These are phyloP conservation scores for Zanthoxylum bungeanum DNA, from an alignment of 345 rosid genomes.

Conservation along the genomic window DNA sequence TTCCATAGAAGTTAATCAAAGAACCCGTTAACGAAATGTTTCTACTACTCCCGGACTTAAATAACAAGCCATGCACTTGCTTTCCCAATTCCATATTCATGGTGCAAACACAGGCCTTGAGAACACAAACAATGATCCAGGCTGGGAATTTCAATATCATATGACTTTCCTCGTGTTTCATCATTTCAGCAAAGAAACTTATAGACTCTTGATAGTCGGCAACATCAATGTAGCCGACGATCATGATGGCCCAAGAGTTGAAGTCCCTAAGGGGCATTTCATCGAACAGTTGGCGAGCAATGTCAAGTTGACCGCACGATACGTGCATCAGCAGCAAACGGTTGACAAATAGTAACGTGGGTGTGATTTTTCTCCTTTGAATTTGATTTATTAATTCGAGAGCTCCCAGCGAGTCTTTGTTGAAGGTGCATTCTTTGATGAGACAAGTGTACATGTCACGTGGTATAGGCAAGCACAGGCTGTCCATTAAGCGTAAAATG, in stretches of 20 bases:
- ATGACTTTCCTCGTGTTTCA: neutral
- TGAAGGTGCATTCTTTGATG: conserved; percentile 49
- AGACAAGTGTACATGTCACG: conserved; percentile 53
- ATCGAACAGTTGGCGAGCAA: conserved; percentile 60
- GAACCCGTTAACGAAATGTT: conserved; percentile 35
- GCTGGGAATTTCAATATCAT: conserved; percentile 28
- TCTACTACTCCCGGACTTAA: conserved; percentile 41
- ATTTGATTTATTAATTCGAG: conserved; percentile 45
- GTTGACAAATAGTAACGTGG: conserved; percentile 33
- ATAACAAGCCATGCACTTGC: conserved; percentile 61
- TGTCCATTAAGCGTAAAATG: conserved; percentile 48
- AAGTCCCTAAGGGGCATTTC: conserved; percentile 51
- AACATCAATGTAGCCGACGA: conserved; percentile 38
- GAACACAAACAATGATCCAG: conserved; percentile 40
- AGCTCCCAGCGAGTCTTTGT: conserved; percentile 40
- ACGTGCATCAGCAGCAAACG: conserved; percentile 51
- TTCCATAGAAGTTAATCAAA: conserved; percentile 56
- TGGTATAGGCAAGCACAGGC: conserved; percentile 43
- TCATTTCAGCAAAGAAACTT: conserved; percentile 41
- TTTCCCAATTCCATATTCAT: conserved; percentile 52
- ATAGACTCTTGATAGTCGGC: conserved; percentile 42
- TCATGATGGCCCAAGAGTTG: conserved; percentile 56
- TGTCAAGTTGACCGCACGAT: conserved; percentile 37
- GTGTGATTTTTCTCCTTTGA: conserved; percentile 25
- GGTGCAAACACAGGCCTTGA: conserved; percentile 49